phyloP scores from a whole-genome alignment of 352 stramenopile genomes.

The Aphanomyces invadans region DNA sequence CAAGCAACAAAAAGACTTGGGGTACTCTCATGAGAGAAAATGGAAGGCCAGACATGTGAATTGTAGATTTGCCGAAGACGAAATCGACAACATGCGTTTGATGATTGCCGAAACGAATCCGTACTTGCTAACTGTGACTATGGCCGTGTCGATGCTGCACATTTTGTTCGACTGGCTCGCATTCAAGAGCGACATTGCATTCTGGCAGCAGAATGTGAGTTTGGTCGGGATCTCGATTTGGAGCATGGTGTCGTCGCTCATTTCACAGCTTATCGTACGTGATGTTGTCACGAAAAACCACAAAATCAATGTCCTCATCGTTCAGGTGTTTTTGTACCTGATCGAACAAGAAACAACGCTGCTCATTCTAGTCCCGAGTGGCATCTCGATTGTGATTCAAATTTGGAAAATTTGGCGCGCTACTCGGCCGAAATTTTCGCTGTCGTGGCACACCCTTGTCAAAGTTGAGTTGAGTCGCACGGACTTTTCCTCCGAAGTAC shows the following conservation, averaged over 20 bases:
- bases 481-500: slow-evolving; percentile 13
- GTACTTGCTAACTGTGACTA: slow-evolving; percentile 90
- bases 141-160: slow-evolving; percentile 94
- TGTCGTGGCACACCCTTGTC: background rate
- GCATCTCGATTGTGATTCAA: slow-evolving; percentile 66
- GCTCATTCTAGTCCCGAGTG: slow-evolving; percentile 78
- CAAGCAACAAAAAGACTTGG: slow-evolving; percentile 50
- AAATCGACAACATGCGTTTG: slow-evolving; percentile 87
- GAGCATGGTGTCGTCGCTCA: slow-evolving; percentile 88
- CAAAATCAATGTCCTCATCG: too few species aligned
- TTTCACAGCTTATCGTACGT: slow-evolving; percentile 85
- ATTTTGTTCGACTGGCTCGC: slow-evolving; percentile 97
- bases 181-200: slow-evolving; percentile 97
- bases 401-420: slow-evolving; percentile 74
- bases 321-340: slow-evolving; percentile 93
- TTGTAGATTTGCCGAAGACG: slow-evolving; percentile 45
- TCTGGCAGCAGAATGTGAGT: slow-evolving; percentile 93
- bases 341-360: slow-evolving; percentile 92
- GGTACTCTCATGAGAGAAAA: slow-evolving; percentile 39
- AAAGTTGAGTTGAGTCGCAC: slow-evolving; percentile 8
- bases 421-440: slow-evolving; percentile 8
- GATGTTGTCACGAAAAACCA: too few species aligned
- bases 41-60: too few species aligned
- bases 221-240: slow-evolving; percentile 92
- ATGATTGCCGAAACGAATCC: slow-evolving; percentile 93